Conservation (phyloP, 2,329 filamentous ascomycete species). For the Clarireedia monteithiana region DNA sequence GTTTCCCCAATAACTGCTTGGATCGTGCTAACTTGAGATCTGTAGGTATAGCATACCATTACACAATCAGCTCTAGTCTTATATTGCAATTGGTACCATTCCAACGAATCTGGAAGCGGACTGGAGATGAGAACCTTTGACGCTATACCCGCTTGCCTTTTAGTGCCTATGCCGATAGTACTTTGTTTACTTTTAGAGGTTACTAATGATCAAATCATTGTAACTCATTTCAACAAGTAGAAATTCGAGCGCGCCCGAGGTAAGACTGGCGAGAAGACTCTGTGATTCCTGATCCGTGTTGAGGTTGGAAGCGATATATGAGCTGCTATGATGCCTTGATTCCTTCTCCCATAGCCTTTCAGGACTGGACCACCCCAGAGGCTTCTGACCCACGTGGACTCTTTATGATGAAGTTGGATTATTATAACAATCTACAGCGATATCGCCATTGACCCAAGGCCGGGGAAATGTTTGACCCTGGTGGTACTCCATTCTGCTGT, state of each 20-base stretch:
- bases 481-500: slow-evolving; percentile 32
- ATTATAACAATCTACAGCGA: slow-evolving; percentile 37
- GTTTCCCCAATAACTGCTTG: slow-evolving; percentile 29
- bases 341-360: slow-evolving; percentile 33
- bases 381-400: slow-evolving; percentile 31
- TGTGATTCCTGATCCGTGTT: slow-evolving; percentile 10
- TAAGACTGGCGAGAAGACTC: slow-evolving; percentile 33
- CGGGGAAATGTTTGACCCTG: slow-evolving; percentile 39
- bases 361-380: slow-evolving; percentile 37
- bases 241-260: slow-evolving; percentile 31
- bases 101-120: not conserved
- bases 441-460: slow-evolving; percentile 32
- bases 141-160: slow-evolving; percentile 34
- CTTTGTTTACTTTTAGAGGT: slow-evolving; percentile 39
- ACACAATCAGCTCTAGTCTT: slow-evolving; percentile 36
- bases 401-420: slow-evolving; percentile 34
- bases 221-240: slow-evolving; percentile 36
- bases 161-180: slow-evolving; percentile 35
- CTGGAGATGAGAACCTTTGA: slow-evolving; percentile 24
- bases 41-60: slow-evolving; percentile 38
- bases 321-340: slow-evolving; percentile 39
- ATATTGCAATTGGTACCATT: not conserved
- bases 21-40: slow-evolving; percentile 34
- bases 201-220: slow-evolving; percentile 36
- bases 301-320: slow-evolving; percentile 35